phyloP scores from a whole-genome alignment of 352 stramenopile genomes.

The Phytophthora pseudosyringae region DNA sequence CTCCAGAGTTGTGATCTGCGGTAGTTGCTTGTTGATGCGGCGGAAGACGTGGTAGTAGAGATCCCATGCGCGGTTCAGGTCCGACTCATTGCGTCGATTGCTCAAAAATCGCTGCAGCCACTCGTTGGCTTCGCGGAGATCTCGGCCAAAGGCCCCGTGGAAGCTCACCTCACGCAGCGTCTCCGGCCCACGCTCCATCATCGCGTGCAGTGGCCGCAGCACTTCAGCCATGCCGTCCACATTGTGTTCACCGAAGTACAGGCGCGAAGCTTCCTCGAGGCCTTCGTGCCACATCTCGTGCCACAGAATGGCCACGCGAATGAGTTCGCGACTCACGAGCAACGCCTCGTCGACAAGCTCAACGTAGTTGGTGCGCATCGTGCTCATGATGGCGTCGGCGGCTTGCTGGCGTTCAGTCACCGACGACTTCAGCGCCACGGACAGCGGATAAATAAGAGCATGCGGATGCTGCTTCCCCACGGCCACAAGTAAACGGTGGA shows the following conservation, averaged over 20 bases:
- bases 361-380: slow-evolving; percentile 93
- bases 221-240: slow-evolving; percentile 96
- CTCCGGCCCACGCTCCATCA: slow-evolving; percentile 90
- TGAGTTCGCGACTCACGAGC: slow-evolving; percentile 97
- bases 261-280: slow-evolving; percentile 96
- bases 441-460: slow-evolving; percentile 98
- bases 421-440: slow-evolving; percentile 96
- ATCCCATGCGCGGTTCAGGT: slow-evolving; percentile 97
- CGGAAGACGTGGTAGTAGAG: slow-evolving; percentile 99
- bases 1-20: slow-evolving; percentile 95
- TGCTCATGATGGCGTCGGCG: slow-evolving; percentile 96
- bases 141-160: slow-evolving; percentile 91
- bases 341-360: slow-evolving; percentile 95
- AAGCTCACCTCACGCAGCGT: slow-evolving; percentile 85
- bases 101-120: slow-evolving; percentile 74
- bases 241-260: slow-evolving; percentile 98
- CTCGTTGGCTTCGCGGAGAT: slow-evolving; percentile 87
- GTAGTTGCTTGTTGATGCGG: slow-evolving; percentile 89
- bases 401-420: slow-evolving; percentile 88
- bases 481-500: slow-evolving; percentile 90
- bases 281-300: slow-evolving; percentile 99
- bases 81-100: slow-evolving; percentile 68
- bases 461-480: slow-evolving; percentile 96
- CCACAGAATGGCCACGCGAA: slow-evolving; percentile 98
- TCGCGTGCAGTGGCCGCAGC: slow-evolving; percentile 92